Conservation (phyloP, 257 asterid genomes). For the Ocimum tenuiflorum region DNA sequence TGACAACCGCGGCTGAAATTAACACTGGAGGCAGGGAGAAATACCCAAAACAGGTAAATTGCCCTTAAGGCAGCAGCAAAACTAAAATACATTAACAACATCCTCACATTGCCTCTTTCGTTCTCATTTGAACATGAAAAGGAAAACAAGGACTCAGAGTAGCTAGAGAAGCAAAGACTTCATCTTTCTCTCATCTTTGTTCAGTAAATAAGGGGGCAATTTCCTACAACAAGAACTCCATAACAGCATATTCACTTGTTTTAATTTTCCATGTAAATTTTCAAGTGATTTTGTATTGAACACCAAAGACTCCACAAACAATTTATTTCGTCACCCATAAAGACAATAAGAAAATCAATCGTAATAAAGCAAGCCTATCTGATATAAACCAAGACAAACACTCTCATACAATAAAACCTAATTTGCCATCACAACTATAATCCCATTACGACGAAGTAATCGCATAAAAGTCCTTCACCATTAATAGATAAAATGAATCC, state of each 20-base stretch:
- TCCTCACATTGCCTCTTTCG: not conserved
- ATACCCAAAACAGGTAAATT: not conserved
- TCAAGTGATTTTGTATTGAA: too few species aligned
- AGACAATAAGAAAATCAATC: not conserved
- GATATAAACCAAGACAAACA: not conserved
- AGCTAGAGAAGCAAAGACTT: not conserved
- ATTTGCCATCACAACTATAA: not conserved
- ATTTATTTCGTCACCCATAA: not conserved
- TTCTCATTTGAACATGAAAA: not conserved
- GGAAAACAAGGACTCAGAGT: not conserved
- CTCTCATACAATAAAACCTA: not conserved
- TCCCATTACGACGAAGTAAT: not conserved
- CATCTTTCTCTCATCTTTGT: not conserved
- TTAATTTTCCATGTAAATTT: not conserved
- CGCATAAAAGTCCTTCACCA: not conserved
- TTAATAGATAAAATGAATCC: not conserved
- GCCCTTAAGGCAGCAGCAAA: not conserved
- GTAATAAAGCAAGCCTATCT: not conserved
- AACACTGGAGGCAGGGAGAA: conserved; percentile 25
- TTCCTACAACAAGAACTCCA: not conserved
- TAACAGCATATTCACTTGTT: not conserved
- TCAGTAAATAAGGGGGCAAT: not conserved
- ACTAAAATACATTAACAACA: conserved; percentile 8
- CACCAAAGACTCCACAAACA: too few species aligned
- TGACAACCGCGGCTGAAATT: conserved; percentile 46